Percentiles rank a stretch among this genome's conserved stretches.
Evolutionary conservation across 768 basidiomycete species (phyloP).

Genomic region (Lyophyllum semitale): DNA sequence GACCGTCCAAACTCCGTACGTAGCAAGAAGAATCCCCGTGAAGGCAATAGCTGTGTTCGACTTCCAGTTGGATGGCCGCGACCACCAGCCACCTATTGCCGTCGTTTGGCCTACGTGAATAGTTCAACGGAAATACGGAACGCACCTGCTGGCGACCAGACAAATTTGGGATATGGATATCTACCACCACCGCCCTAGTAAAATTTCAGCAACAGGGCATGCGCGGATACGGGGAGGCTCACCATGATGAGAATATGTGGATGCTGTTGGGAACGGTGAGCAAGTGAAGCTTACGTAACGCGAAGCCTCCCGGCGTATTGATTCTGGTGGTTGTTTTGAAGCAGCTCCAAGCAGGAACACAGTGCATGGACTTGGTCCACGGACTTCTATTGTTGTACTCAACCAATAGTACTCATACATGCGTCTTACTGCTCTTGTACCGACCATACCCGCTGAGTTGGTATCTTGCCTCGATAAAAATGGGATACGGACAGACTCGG

Average conservation of each 20-base stretch:
- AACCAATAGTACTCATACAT: slow-evolving; percentile 25
- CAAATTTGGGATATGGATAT: slow-evolving; percentile 93
- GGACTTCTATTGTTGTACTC: neutral
- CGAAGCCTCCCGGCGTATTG: slow-evolving; percentile 18
- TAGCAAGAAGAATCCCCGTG: slow-evolving; percentile 65
- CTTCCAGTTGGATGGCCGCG: slow-evolving; percentile 87
- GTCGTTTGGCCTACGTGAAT: neutral
- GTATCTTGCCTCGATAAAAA: slow-evolving; percentile 46
- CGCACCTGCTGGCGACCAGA: slow-evolving; percentile 90
- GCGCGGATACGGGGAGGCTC: neutral
- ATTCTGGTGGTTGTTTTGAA: slow-evolving; percentile 3
- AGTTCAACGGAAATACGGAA: slow-evolving; percentile 16
- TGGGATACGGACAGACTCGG: slow-evolving; percentile 57
- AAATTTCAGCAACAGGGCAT: neutral
- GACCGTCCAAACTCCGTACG: slow-evolving; percentile 66
- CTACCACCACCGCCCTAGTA: slow-evolving; percentile 76
- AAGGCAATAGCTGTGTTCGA: slow-evolving; percentile 78
- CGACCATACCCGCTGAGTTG: slow-evolving; percentile 42
- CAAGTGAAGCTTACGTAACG: slow-evolving; percentile 15
- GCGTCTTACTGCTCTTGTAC: slow-evolving; percentile 40
- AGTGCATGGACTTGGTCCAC: neutral
- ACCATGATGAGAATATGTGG: slow-evolving; percentile 11
- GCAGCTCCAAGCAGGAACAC: neutral
- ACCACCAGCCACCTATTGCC: slow-evolving; percentile 90
- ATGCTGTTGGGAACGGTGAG: slow-evolving; percentile 6